Evolutionary conservation across 306 rosid genomes (phyloP).

Genomic region (Cucurbita ficifolia): DNA sequence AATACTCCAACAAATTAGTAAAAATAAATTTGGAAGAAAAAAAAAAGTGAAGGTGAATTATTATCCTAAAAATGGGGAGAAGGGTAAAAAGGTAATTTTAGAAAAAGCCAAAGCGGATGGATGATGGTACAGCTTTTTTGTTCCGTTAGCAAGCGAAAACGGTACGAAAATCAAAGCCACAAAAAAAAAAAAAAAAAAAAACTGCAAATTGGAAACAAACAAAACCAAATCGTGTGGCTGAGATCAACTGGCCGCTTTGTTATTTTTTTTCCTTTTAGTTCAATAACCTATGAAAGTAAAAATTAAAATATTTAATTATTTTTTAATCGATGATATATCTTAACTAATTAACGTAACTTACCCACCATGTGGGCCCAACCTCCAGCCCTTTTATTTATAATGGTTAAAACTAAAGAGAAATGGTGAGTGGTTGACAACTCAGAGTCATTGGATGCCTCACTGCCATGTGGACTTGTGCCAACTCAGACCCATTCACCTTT

Average conservation of each 20-base stretch:
- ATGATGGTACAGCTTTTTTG: not conserved
- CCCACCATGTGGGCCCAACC: not conserved
- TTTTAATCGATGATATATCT: too few relatives aligned
- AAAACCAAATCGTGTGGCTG: slow-evolving; percentile 1
- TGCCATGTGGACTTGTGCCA: not conserved
- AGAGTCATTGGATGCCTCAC: slow-evolving; percentile 18
- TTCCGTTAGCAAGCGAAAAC: not conserved
- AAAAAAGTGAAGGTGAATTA: not conserved
- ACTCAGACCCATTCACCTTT: too few relatives aligned
- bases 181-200: not conserved
- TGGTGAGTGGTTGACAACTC: slow-evolving; percentile 26
- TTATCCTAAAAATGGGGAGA: not conserved
- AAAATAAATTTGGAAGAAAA: not conserved
- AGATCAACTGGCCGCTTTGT: slow-evolving; percentile 17
- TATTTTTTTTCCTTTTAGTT: too few relatives aligned
- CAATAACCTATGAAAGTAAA: too few relatives aligned
- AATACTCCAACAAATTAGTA: not conserved
- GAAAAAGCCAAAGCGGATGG: not conserved
- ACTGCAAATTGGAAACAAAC: not conserved
- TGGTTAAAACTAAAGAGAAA: not conserved
- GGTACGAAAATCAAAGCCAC: slow-evolving; percentile 18
- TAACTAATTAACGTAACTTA: too few relatives aligned
- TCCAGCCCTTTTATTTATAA: not conserved
- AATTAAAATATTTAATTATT: too few relatives aligned
- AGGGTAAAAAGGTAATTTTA: not conserved